Evolutionary conservation across 1,284 basidiomycete species (phyloP), one percentile per base, ranked within the genome.

Genomic region (Coniophora puteana): DNA sequence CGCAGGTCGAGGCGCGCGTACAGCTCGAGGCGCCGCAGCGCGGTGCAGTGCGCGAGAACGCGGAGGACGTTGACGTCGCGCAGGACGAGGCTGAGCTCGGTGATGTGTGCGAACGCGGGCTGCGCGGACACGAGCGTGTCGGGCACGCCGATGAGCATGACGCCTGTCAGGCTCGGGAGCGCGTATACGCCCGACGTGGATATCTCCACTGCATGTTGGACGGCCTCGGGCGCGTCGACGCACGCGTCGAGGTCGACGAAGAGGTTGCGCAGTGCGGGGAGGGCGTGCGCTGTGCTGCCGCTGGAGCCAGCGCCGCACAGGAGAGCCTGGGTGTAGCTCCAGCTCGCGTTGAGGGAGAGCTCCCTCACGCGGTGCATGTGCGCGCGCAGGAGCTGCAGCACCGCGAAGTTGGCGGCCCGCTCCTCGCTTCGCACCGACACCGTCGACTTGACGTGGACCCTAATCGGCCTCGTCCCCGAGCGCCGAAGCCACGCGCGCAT

Each of bases 11-110:
- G 38, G 3, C 40, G 38, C 8, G 49, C 38, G 3, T 43, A 38
- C 22, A 59, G 42, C 13, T 38, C 17, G 29, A 59, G 44, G 28
- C 48, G 35, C 6, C 46, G 29, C 22, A 59, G 44, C 20, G 34
- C 14, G 4, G 38, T 11, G 40, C 46, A 50, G 35, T 61, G 49
- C 13, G 36, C 38, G 31, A 57, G 50, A 16, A 60, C 26, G 17
- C 36, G 23, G 17, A 44, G 37, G 24, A 55, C 38, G 21, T 59
- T 48, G 29, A 48, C 42, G 43, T 39, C 35, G 42, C 30, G 32
- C 38, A 16, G 22, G 27, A 61, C 52, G 8, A 63, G 36, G 18
- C 47, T 43, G 34, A 59, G 57, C 31, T 51, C 45, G 1, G 59
- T 53, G 21, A 58, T 45, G 11, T 57, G 55, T 3, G 45, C 21